Evolutionary conservation across 2,329 filamentous ascomycete genomes (phyloP), one percentile per base, ranked within the genome.

Genomic region (Penicillium sp.): DNA sequence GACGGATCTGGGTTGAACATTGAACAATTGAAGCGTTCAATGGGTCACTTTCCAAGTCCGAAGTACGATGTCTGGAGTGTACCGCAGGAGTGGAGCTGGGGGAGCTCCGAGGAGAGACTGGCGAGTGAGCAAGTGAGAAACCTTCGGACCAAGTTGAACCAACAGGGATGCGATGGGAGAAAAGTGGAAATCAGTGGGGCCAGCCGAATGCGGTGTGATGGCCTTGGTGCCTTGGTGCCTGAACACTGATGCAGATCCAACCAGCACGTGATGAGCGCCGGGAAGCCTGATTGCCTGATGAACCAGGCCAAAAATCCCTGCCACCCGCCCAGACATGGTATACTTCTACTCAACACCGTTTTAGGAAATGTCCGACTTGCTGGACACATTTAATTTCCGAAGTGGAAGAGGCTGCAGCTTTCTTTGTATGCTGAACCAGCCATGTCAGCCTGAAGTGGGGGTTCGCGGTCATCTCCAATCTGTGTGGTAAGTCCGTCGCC

Each of bases 1-100:
- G 53, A 59, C 52, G 52, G 38, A 45, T 54, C 16, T 54, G 52
- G 38, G 22, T 38, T 30, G 14, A 42, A 54, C 52, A 22, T 52
- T 35, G 49, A 37, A 52, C 19, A n/a, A n/a, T 26, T 22, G 22
- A 11, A n/a, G 14, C 14, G 33, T n/a, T 53, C 6, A 38, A 53
- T n/a, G 22, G 35, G 35, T 53, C 22, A 53, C 51, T 25, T 22
- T 22, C 30, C 51, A 33, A 48, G 28, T 37, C 10, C n/a, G 19
- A 25, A 30, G 25, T 26, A 55, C 38, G 11, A 38, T 38, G 52
- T 35, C 45, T 26, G 26, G 40, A 55, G 25, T 42, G 26, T 55
- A 37, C 53, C 53, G 19, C 53, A 45, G 40, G 28, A 54, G 37
- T 42, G 35, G 52, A 42, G 38, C 37, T 42, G 43, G 37, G 37